These are phyloP conservation scores for Pholiota conissans DNA, from an alignment of 768 basidiomycete genomes.

Conservation along the genomic window DNA sequence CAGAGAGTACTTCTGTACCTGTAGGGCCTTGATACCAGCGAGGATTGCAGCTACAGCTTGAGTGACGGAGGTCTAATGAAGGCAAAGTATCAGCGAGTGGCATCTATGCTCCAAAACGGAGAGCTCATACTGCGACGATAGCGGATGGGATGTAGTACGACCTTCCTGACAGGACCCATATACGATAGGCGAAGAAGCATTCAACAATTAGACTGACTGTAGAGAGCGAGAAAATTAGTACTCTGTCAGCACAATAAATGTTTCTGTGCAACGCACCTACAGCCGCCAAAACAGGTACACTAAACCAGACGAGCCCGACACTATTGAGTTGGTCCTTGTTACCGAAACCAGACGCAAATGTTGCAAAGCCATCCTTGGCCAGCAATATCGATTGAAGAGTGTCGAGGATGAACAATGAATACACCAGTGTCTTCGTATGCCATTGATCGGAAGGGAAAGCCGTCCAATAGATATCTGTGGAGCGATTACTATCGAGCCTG, in stretches of 20 bases:
- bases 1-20: background rate
- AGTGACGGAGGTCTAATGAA: background rate
- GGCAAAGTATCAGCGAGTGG: background rate
- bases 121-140: background rate
- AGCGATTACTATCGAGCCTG: background rate
- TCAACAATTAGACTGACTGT: conserved; percentile 8
- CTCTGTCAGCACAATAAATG: background rate
- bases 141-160: background rate
- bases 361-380: conserved; percentile 3
- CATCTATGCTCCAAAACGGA: no score
- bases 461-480: conserved; percentile 7
- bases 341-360: conserved; percentile 3
- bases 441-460: conserved; percentile 8
- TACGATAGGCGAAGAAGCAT: conserved; percentile 5
- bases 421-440: conserved; percentile 4
- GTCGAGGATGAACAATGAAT: conserved; percentile 2
- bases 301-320: conserved; percentile 5
- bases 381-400: conserved; percentile 5
- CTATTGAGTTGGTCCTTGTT: background rate
- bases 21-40: background rate
- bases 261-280: background rate
- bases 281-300: conserved; percentile 1
- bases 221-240: background rate
- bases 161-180: conserved; percentile 5
- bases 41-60: conserved; percentile 3